These are phyloP conservation scores for Dendrobium officinale DNA, from an alignment of 106 monocot genomes.

Conservation along the genomic window DNA sequence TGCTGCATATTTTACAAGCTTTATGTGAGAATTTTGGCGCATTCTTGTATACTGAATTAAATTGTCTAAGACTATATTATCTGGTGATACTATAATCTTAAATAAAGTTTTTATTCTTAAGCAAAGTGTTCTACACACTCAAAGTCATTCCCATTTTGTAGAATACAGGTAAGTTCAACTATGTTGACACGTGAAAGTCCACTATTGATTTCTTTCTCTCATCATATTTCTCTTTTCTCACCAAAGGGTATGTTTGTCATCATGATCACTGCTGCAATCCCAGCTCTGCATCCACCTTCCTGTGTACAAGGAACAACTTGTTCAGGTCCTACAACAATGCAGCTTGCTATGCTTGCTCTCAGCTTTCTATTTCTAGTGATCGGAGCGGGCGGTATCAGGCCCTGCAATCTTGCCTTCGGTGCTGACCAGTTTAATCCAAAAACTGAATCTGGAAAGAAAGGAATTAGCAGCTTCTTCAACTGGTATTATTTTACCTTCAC, in stretches of 20 bases:
- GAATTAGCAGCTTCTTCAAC: conserved; percentile 87
- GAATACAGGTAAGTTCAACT: too few species aligned
- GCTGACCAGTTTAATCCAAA: conserved; percentile 70
- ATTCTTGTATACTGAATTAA: too few species aligned
- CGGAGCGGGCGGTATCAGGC: conserved; percentile 73
- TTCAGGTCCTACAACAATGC: conserved; percentile 9
- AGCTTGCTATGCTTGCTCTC: conserved; percentile 25
- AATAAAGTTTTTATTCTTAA: too few species aligned
- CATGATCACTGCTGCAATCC: conserved; percentile 40
- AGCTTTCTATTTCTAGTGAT: conserved; percentile 33
- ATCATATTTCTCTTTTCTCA: neutral
- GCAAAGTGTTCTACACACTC: too few species aligned
- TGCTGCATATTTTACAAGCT: too few species aligned
- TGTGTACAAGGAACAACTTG: conserved; percentile 24
- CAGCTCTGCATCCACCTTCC: conserved; percentile 43
- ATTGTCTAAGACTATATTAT: too few species aligned
- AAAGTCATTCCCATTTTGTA: too few species aligned
- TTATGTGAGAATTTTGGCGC: too few species aligned
- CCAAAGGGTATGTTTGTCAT: conserved; percentile 38
- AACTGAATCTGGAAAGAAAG: conserved; percentile 41
- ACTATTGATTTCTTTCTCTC: neutral
- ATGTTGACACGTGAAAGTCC: too few species aligned
- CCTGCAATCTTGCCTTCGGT: conserved; percentile 77
- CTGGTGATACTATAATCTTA: too few species aligned
- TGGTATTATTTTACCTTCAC: conserved; percentile 83